phyloP scores from a whole-genome alignment of 306 rosid species.

The Vicia faba region DNA sequence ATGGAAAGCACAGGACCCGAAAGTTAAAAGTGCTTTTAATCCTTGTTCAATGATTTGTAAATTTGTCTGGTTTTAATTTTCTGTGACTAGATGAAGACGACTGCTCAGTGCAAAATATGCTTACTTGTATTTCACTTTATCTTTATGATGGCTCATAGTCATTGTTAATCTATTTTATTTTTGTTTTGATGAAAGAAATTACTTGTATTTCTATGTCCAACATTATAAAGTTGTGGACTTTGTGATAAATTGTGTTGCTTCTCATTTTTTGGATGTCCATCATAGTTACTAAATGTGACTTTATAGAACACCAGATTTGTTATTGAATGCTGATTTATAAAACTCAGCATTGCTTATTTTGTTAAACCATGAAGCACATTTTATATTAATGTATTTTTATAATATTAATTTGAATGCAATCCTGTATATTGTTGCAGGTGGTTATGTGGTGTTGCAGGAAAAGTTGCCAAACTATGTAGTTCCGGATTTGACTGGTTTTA shows the following conservation, averaged over 20 bases:
- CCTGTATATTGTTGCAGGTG: conserved; percentile 52
- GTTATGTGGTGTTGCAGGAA: conserved; percentile 56
- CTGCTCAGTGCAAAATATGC: not conserved
- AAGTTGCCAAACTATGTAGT: conserved; percentile 67
- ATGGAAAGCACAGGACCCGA: not conserved
- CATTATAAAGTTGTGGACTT: not conserved
- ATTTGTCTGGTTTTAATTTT: conserved; percentile 3
- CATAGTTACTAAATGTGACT: conserved; percentile 7
- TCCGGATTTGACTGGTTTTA: conserved; percentile 60
- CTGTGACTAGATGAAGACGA: conserved; percentile 1
- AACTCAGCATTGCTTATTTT: not conserved
- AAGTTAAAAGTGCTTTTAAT: not conserved
- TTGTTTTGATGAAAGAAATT: not conserved
- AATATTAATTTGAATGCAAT: conserved; percentile 13
- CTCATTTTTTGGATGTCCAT: conserved; percentile 11
- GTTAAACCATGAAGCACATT: not conserved
- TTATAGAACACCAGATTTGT: conserved; percentile 14
- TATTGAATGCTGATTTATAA: not conserved
- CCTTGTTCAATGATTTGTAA: not conserved
- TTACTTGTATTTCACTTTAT: not conserved
- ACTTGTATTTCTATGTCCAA: conserved; percentile 8
- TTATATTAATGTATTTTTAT: not conserved
- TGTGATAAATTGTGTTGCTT: not conserved
- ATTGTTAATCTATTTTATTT: not conserved
- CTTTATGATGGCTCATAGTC: conserved; percentile 5